phyloP scores from a whole-genome alignment of 192 early-diverging fungal genomes.

The Endogone sp. region DNA sequence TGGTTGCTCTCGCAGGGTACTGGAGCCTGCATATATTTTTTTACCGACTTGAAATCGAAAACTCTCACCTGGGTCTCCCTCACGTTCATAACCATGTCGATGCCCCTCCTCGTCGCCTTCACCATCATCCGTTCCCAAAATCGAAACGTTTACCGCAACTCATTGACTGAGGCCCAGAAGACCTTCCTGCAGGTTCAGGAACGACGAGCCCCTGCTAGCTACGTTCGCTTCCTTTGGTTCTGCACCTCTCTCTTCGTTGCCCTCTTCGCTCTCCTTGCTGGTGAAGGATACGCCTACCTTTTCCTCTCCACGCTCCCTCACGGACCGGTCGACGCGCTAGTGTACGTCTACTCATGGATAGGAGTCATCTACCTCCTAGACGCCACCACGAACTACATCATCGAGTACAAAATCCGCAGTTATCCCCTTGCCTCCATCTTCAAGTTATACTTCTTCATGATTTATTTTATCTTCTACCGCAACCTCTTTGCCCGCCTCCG shows the following conservation, averaged over 20 bases:
- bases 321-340: slow-evolving; percentile 52
- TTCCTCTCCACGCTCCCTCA: slow-evolving; percentile 57
- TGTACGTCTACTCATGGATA: slow-evolving; percentile 75
- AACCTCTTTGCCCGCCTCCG: slow-evolving; percentile 72
- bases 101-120: slow-evolving; percentile 65
- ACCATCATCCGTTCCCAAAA: slow-evolving; percentile 43
- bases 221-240: slow-evolving; percentile 76
- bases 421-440: slow-evolving; percentile 68
- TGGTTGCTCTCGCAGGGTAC: slow-evolving; percentile 59
- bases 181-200: slow-evolving; percentile 44
- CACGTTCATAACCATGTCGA: slow-evolving; percentile 69
- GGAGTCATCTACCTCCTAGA: slow-evolving; percentile 67
- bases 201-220: slow-evolving; percentile 64
- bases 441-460: slow-evolving; percentile 75
- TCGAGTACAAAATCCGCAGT: slow-evolving; percentile 55
- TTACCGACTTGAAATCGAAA: slow-evolving; percentile 46
- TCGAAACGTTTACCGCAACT: slow-evolving; percentile 41
- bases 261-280: slow-evolving; percentile 61
- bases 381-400: slow-evolving; percentile 60
- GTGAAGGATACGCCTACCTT: slow-evolving; percentile 63
- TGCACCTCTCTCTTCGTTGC: slow-evolving; percentile 64
- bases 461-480: slow-evolving; percentile 79
- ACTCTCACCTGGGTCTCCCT: slow-evolving; percentile 66
- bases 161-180: slow-evolving; percentile 47
- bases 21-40: slow-evolving; percentile 54